Evolutionary conservation across 2,329 filamentous ascomycete genomes (phyloP).

Genomic region (Dryadomyces sulphureus): DNA sequence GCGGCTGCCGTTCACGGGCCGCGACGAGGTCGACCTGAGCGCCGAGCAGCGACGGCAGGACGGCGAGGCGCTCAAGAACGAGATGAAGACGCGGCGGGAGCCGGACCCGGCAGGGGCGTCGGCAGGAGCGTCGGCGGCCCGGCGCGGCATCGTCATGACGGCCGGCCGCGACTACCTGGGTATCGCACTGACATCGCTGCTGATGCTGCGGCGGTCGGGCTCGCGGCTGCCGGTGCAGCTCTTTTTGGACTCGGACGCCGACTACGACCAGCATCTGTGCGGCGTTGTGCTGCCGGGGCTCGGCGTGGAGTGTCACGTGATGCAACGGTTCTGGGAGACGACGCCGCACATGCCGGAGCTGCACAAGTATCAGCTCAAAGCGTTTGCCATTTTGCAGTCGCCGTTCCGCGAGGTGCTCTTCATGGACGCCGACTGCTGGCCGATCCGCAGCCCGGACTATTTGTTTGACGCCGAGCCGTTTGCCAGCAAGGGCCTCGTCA

Average conservation of each 20-base stretch:
- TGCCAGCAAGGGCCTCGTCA: conserved; percentile 33
- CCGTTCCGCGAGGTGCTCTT: conserved; percentile 44
- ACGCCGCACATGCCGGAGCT: conserved; percentile 11
- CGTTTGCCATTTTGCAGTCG: conserved; percentile 41
- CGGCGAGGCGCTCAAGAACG: too few species aligned
- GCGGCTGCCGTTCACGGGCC: conserved; percentile 2
- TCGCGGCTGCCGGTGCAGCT: conserved; percentile 31
- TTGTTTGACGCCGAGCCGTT: conserved; percentile 38
- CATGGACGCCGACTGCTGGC: conserved; percentile 43
- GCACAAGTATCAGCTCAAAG: conserved; percentile 38
- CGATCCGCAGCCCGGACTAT: conserved; percentile 20
- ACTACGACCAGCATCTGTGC: conserved; percentile 19
- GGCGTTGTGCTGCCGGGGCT: conserved; percentile 15
- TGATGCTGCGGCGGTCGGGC: conserved; percentile 35
- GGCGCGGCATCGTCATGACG: conserved; percentile 35
- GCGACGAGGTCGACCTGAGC: not conserved
- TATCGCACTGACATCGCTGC: conserved; percentile 31
- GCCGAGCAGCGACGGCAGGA: too few species aligned
- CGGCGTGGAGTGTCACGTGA: conserved; percentile 18
- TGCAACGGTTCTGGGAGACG: conserved; percentile 15
- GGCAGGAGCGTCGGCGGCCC: too few species aligned
- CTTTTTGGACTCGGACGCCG: conserved; percentile 18
- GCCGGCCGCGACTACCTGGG: conserved; percentile 32
- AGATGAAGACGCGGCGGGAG: too few species aligned
- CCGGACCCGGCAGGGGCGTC: too few species aligned